Evolutionary conservation across 208 protist species (phyloP), one percentile per base, ranked within the genome.

Genomic region (Crithidia acanthocephali): DNA sequence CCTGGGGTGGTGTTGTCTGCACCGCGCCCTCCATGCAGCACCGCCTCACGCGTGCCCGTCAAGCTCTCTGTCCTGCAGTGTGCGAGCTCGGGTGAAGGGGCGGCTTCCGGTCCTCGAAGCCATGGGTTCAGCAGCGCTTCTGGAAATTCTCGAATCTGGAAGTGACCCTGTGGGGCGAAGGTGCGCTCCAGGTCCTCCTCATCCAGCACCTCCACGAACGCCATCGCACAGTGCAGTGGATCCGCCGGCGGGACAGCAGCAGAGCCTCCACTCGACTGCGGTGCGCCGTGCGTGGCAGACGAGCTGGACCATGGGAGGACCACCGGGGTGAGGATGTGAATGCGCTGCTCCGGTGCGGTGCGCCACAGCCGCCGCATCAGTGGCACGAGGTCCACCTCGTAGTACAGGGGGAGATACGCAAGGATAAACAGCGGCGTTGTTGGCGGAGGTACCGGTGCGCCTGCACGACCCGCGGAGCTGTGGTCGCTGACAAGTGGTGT

Each of bases 321-420:
- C 0, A 81, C 50, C 8, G 84, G 76, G n/a, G 78, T 65, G 45
- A 85, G 67, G 20, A 83, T 28, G 33, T 59, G 67, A 65, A 82
- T 65, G 15, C 33, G 32, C 32, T 59, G 44, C 40, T 22, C 45
- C 22, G 25, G 35, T 10, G 76, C 64, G 2, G 47, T 59, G 0
- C 32, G 33, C 87, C 88, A 93, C 32, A 96, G 48, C n/a, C 60
- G 57, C 20, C 68, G 62, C 69, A 96, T 61, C 25, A 94, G 80
- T 13, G 85, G 87, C 9, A 65, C 27, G 2, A 94, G 66, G 67
- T 90, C 75, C 13, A 91, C 76, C 58, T 96, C 91, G 55, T 91
- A 96, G 66, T 80, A 92, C 5, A 96, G 70, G 0, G 91, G 87
- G 33, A 91, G 69, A 51, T 92, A 94, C 2, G 77, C 79, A 50